A percentile compares a stretch with the other conserved stretches of the same genome.
Conservation (phyloP, 2,329 filamentous ascomycete genomes). For the Beauveria bassiana region DNA sequence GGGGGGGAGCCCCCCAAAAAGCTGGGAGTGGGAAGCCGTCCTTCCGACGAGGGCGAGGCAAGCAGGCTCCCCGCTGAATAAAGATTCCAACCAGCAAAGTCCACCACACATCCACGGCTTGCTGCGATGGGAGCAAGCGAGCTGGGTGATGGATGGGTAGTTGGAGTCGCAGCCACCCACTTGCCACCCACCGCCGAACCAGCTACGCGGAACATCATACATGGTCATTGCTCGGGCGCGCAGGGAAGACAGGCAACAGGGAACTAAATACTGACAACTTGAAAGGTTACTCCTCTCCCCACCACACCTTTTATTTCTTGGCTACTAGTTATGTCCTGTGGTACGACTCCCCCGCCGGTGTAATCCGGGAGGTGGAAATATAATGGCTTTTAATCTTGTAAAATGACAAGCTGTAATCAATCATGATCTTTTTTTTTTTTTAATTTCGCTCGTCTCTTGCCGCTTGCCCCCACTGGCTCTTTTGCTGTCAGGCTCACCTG, state of each 20-base stretch:
- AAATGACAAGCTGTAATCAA: no score
- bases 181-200: background rate
- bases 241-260: no score
- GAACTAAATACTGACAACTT: no score
- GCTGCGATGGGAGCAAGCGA: background rate
- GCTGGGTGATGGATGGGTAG: background rate
- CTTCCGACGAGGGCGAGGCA: background rate
- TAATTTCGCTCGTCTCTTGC: background rate
- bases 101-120: background rate
- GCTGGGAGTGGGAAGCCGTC: background rate
- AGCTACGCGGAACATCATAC: constrained; percentile 7
- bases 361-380: background rate
- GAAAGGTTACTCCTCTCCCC: background rate
- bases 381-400: background rate
- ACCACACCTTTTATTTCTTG: background rate
- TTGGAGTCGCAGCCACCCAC: no score
- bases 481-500: background rate
- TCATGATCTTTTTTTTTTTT: no score
- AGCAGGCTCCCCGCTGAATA: constrained; percentile 10
- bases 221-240: background rate
- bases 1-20: background rate
- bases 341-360: background rate
- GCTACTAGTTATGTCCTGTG: background rate
- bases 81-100: constrained; percentile 1
- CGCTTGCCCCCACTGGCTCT: background rate